Evolutionary conservation across 306 rosid species (phyloP), one percentile per base, ranked within the genome.

Genomic region (Vachellia collinsii): DNA sequence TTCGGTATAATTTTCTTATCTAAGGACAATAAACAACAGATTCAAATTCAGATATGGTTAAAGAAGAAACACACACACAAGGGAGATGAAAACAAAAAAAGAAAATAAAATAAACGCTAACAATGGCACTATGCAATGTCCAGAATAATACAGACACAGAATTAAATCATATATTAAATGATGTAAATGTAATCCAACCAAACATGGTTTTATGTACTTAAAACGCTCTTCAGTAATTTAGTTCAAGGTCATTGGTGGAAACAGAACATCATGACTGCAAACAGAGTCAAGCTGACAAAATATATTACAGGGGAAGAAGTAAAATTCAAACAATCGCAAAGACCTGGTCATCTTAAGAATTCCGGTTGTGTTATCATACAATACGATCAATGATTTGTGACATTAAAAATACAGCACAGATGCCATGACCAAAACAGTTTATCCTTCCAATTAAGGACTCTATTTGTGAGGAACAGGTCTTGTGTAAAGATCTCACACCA

Each of bases 1-100:
- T 89, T 92, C 29, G 97, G 98, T 59, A 88, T 81, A 63, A 85
- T 82, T 77, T 90, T 94, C 83, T 94, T 92, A 75, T 90, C 97
- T 94, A 39, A 66, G 77, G 70, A 59, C 53, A 43, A 69, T 42
- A n/a, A 64, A 77, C 61, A 84, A 61, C 41, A 70, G 68, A 83
- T 53, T 77, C 56, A 20, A 54, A 48, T 73, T 82, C 70, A 82
- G 79, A 73, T 50, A 36, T 3, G 0, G 62, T 82, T 51, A 75
- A 53, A 74, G 76, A 38, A 20, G 38, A 36, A 5, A 12, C 67
- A 61, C 17, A 11, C 38, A 23, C 67, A 23, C 67, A 23, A 59
- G 39, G 67, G 19, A 64, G 62, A 76, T 56, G 51, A 61, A 25
- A 80, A 19, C 51, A 84, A 54, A 68, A 39, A 29, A 51, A 64